Conservation (phyloP, 441 rosid species). For the Populus hybrid region DNA sequence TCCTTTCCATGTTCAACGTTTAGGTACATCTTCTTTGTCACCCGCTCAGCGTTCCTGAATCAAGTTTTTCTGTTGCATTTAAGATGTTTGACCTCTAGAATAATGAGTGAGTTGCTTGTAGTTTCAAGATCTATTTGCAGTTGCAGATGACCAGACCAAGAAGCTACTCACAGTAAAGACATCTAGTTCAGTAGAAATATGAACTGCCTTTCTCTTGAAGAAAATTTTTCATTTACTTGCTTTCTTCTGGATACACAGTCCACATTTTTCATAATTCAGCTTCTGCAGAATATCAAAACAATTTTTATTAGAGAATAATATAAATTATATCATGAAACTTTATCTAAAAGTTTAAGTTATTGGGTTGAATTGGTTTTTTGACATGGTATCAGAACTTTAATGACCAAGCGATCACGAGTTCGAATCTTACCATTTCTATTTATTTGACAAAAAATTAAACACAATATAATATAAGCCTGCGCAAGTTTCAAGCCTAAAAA, state of each 20-base stretch:
- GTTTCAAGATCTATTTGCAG: neutral
- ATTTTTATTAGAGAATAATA: no score
- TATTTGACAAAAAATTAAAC: no score
- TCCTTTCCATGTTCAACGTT: conserved; percentile 4
- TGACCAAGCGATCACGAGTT: no score
- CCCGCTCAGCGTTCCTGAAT: conserved; percentile 82
- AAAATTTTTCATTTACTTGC: neutral
- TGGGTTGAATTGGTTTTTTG: no score
- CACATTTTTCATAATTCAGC: conserved; percentile 4
- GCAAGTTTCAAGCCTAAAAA: no score
- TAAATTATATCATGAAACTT: no score
- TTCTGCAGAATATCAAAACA: neutral
- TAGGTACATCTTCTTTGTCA: conserved; percentile 92
- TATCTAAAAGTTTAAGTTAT: no score
- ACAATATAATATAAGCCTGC: no score
- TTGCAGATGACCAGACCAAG: neutral
- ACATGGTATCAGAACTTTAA: no score
- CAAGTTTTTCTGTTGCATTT: conserved; percentile 75
- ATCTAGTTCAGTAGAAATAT: neutral
- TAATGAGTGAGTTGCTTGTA: conserved; percentile 50
- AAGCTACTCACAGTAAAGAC: neutral
- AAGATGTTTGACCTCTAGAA: conserved; percentile 86
- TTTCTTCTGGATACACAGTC: conserved; percentile 2
- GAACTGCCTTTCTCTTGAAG: neutral
- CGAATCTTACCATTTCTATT: no score